phyloP scores from a whole-genome alignment of 2,329 filamentous ascomycete species.

The Salinomyces thailandicus region DNA sequence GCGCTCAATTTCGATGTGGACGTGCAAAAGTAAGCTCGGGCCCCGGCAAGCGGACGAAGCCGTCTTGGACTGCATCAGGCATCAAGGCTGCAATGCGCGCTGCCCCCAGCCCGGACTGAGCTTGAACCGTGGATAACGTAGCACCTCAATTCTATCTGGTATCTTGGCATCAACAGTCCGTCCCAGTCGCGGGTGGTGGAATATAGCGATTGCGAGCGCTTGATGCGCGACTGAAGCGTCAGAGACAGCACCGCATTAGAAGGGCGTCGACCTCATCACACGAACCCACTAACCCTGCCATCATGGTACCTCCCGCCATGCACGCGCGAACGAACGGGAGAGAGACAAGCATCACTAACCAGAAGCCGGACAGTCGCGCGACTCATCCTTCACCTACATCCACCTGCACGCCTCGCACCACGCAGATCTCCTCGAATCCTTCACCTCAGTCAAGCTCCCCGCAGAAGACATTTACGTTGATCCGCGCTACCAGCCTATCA shows the following conservation, averaged over 20 bases:
- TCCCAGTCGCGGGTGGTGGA: too few species aligned
- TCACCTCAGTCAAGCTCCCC: conserved; percentile 32
- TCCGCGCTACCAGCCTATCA: conserved; percentile 66
- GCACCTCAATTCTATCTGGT: too few species aligned
- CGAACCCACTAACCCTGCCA: not conserved
- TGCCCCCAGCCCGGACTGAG: too few species aligned
- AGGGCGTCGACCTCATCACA: too few species aligned
- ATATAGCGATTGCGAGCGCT: too few species aligned
- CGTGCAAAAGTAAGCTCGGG: not conserved
- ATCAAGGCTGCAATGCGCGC: not conserved
- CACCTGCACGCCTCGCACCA: conserved; percentile 63
- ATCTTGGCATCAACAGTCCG: too few species aligned
- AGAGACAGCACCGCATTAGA: too few species aligned
- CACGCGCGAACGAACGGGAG: too few species aligned
- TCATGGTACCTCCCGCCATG: not conserved
- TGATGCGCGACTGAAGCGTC: too few species aligned
- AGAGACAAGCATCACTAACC: too few species aligned
- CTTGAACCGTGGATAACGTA: too few species aligned
- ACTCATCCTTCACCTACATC: conserved; percentile 63
- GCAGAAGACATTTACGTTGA: conserved; percentile 73
- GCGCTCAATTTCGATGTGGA: conserved; percentile 5
- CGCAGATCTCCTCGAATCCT: conserved; percentile 64
- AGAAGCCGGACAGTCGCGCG: conserved; percentile 46
- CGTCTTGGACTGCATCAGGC: not conserved
- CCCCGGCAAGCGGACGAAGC: not conserved